Percentiles rank a stretch among this genome's conserved stretches.
Evolutionary conservation across 1,284 basidiomycete species (phyloP).

Genomic region (Apiotrichum mycotoxinovorans): DNA sequence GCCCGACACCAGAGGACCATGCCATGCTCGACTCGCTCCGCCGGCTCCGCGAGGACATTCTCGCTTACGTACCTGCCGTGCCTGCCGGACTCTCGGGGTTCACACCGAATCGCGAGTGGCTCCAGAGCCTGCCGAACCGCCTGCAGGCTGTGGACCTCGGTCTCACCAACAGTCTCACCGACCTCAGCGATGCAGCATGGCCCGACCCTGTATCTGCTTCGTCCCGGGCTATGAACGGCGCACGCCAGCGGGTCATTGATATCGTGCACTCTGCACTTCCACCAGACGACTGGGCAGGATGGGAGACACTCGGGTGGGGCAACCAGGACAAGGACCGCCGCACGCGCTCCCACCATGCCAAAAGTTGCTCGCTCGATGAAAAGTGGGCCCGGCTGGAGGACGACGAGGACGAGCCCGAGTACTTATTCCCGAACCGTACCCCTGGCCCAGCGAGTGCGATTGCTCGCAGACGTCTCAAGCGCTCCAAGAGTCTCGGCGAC

Average conservation of each 20-base stretch:
- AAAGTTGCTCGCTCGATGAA: conserved; percentile 16
- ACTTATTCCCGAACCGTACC: conserved; percentile 52
- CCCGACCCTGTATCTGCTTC: conserved; percentile 14
- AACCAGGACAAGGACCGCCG: conserved; percentile 6
- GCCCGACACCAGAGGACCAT: neutral
- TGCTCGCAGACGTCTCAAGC: conserved; percentile 34
- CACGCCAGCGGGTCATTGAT: conserved; percentile 39
- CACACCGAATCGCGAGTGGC: conserved; percentile 30
- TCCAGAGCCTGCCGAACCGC: conserved; percentile 33
- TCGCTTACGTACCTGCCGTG: conserved; percentile 27
- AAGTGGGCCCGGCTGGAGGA: conserved; percentile 26
- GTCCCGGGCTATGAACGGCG: conserved; percentile 26
- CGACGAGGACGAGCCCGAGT: conserved; percentile 43
- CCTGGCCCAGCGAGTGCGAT: conserved; percentile 42
- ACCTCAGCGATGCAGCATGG: conserved; percentile 8
- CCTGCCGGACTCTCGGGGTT: conserved; percentile 18
- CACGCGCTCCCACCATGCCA: conserved; percentile 6
- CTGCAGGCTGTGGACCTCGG: conserved; percentile 35
- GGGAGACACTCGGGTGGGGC: conserved; percentile 48
- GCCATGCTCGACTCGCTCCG: conserved; percentile 37
- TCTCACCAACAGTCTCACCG: conserved; percentile 6
- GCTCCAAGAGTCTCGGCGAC: conserved; percentile 29
- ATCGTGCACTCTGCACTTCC: conserved; percentile 43
- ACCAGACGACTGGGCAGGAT: conserved; percentile 49
- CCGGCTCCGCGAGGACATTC: conserved; percentile 42